Base-by-base conservation (phyloP, 345 rosid genomes). In the Populus davidiana region DNA sequence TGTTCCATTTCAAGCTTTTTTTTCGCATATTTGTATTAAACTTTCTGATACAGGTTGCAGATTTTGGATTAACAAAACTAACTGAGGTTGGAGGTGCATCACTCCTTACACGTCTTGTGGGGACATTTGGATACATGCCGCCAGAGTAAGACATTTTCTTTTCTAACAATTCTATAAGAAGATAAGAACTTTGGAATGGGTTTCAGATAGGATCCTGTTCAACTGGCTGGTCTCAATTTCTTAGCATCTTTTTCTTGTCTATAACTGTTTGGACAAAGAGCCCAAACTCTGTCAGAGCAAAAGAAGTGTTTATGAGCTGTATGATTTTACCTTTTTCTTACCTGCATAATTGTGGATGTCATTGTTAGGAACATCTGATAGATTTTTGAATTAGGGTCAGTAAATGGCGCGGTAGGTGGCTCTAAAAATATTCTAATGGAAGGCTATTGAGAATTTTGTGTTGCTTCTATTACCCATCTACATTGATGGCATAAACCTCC, bases 121-220 rank as follows among this genome's bases (percentile, higher is more conserved):
- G 99, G 36, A 96, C 99, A 69, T 96, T 96, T 84, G 99, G 99
- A 83, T 96, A 96, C 84, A 96, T 96, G 99, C 92, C 99, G 27
- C 99, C 98, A 0, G 99, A 96, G 99, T 93, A 88, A 87, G 92
- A 76, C 14, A 74, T 23, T 59, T 59, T 59, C 64, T 59, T 25
- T 11, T 54, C 11, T 59, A 59, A 23, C 13, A n/a, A 59, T 59
- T 59, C 29, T n/a, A 59, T 23, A 9, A 59, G 50, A 8, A 12
- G 61, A 36, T 25, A 64, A 76, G 13, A 43, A 43, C 6, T 18
- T 69, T 41, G 41, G 21, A 14, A 62, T 27, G 20, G n/a, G 39
- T 2, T 63, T 39, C 38, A 63, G 66, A 38, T 18, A 43, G 39
- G 50, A 31, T 74, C 31, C 61, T 17, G n/a, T 64, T 74, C 18